Evolutionary conservation across 163 green algal genomes (phyloP).

Genomic region (Volvox carteri): DNA sequence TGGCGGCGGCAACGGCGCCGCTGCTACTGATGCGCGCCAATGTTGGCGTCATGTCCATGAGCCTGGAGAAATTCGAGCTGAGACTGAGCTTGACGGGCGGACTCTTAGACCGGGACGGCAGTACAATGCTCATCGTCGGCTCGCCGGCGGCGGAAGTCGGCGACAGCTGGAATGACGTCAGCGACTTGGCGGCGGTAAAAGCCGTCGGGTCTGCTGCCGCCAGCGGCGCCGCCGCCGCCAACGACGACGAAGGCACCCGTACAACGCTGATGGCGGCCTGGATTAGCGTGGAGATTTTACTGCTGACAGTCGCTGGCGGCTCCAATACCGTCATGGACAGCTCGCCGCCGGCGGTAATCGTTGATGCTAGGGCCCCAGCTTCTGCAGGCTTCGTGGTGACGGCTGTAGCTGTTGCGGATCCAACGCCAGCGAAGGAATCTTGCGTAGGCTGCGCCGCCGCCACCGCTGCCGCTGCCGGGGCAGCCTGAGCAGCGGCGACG

Average conservation of each 20-base stretch:
- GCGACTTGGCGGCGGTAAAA: too few relatives aligned
- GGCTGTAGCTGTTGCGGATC: not conserved
- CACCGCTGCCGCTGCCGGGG: not conserved
- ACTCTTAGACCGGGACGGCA: not conserved
- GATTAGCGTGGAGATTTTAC: not conserved
- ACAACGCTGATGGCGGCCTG: not conserved
- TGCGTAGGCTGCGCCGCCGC: not conserved
- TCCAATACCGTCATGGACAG: not conserved
- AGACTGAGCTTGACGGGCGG: constrained; percentile 45
- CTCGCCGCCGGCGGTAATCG: not conserved
- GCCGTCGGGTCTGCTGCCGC: too few relatives aligned
- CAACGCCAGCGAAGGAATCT: constrained; percentile 22
- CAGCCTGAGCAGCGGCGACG: too few relatives aligned
- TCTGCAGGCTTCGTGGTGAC: not conserved
- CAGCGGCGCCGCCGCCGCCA: not conserved
- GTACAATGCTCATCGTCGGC: not conserved
- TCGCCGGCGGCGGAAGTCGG: not conserved
- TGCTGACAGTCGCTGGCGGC: not conserved
- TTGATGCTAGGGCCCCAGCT: not conserved
- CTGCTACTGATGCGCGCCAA: not conserved
- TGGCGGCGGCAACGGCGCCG: not conserved
- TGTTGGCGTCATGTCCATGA: constrained; percentile 25
- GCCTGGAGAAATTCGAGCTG: not conserved
- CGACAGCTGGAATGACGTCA: not conserved
- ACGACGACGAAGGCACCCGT: not conserved